Evolutionary conservation across 805 yeast species (phyloP).

Genomic region (Candida glaebosa): DNA sequence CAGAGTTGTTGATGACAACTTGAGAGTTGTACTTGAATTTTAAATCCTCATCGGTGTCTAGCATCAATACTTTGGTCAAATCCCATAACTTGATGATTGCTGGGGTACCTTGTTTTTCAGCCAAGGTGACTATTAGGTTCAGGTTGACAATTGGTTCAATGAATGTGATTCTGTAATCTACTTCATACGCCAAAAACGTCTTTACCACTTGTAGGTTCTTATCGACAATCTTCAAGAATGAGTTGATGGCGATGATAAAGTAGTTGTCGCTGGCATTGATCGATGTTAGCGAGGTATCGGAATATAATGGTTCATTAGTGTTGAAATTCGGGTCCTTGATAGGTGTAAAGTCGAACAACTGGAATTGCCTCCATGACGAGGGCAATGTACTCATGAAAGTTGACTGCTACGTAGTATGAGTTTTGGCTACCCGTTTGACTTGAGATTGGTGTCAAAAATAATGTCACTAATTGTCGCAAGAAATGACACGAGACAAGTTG

Average conservation of each 20-base stretch:
- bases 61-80: constrained; percentile 44
- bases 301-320: constrained; percentile 61
- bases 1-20: constrained; percentile 64
- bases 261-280: constrained; percentile 52
- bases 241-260: constrained; percentile 58
- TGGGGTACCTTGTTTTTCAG: constrained; percentile 72
- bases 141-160: constrained; percentile 48
- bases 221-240: constrained; percentile 55
- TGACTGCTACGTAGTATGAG: too few species aligned
- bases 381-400: constrained; percentile 10
- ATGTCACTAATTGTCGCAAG: too few species aligned
- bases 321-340: constrained; percentile 78
- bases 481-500: too few species aligned
- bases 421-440: too few species aligned
- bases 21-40: constrained; percentile 52
- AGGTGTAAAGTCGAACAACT: constrained; percentile 79
- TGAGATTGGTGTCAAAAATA: too few species aligned
- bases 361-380: constrained; percentile 70
- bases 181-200: constrained; percentile 62
- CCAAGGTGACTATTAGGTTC: constrained; percentile 63
- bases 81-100: constrained; percentile 71
- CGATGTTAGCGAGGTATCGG: constrained; percentile 71
- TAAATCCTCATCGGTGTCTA: constrained; percentile 15
- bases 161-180: constrained; percentile 60
- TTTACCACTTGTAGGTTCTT: constrained; percentile 41